These are phyloP conservation scores for Ampelomyces quisqualis DNA, from an alignment of 2,329 filamentous ascomycete genomes.

Conservation along the genomic window DNA sequence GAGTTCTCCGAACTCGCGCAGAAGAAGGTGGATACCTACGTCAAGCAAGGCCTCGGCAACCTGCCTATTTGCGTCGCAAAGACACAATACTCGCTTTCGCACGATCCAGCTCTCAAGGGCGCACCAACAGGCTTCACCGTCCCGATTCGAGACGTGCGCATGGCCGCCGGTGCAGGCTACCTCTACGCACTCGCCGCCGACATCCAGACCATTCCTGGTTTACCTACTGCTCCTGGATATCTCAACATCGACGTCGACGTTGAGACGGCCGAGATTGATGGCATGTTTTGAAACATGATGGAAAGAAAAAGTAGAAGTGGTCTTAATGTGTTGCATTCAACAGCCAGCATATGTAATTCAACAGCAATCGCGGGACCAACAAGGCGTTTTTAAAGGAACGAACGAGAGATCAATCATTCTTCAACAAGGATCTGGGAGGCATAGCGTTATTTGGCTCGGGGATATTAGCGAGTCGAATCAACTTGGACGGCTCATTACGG, in stretches of 20 bases:
- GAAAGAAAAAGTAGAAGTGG: neutral
- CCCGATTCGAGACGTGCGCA: slow-evolving; percentile 87
- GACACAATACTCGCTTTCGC: slow-evolving; percentile 95
- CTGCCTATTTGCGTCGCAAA: slow-evolving; percentile 96
- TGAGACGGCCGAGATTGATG: slow-evolving; percentile 57
- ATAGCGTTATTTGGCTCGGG: too few relatives aligned
- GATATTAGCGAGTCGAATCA: slow-evolving; percentile 4
- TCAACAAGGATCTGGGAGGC: slow-evolving; percentile 3
- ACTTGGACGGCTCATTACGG: slow-evolving; percentile 2
- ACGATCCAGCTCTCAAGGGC: slow-evolving; percentile 91
- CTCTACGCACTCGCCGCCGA: slow-evolving; percentile 90
- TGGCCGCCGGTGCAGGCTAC: slow-evolving; percentile 84
- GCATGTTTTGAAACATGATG: slow-evolving; percentile 69
- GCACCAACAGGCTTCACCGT: slow-evolving; percentile 93
- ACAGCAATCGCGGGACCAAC: neutral
- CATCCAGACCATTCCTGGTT: slow-evolving; percentile 95
- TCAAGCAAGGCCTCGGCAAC: slow-evolving; percentile 85
- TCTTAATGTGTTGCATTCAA: slow-evolving; percentile 6
- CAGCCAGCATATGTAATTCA: slow-evolving; percentile 5
- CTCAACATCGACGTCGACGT: slow-evolving; percentile 78
- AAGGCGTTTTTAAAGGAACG: neutral
- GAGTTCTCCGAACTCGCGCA: slow-evolving; percentile 93
- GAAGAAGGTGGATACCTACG: slow-evolving; percentile 95
- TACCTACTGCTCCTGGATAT: slow-evolving; percentile 93
- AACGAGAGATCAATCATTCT: slow-evolving; percentile 1